Evolutionary conservation across 2,329 filamentous ascomycete species (phyloP).

Genomic region (Ascochyta viciae-villosae): DNA sequence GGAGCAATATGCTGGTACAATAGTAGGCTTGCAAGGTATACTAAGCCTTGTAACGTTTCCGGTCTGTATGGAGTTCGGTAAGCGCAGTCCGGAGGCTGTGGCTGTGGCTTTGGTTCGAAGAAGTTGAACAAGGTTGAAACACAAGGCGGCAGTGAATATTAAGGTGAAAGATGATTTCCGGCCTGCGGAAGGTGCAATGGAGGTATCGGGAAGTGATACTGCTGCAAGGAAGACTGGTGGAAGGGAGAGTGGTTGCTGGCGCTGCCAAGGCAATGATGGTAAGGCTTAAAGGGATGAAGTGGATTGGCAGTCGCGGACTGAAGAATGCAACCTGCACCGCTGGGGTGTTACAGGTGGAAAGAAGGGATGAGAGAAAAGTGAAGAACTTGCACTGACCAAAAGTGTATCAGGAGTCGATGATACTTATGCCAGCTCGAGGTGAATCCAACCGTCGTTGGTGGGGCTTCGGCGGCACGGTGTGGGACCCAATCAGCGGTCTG

Average conservation of each 20-base stretch:
- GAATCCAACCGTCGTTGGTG: constrained; percentile 34
- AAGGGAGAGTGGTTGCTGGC: constrained; percentile 34
- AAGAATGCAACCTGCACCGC: constrained; percentile 38
- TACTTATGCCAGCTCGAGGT: constrained; percentile 42
- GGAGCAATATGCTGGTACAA: constrained; percentile 28
- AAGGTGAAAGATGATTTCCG: constrained; percentile 37
- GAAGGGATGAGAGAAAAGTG: constrained; percentile 33
- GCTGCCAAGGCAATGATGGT: constrained; percentile 33
- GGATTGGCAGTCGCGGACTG: constrained; percentile 26
- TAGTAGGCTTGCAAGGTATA: constrained; percentile 23
- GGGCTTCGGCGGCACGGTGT: constrained; percentile 32
- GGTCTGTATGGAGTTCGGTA: constrained; percentile 42
- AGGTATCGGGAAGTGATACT: constrained; percentile 19
- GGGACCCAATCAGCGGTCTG: constrained; percentile 39
- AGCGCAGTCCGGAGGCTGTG: constrained; percentile 45
- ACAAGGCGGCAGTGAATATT: constrained; percentile 36
- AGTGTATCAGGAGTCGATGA: constrained; percentile 31
- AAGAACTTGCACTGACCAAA: constrained; percentile 42
- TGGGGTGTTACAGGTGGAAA: constrained; percentile 35
- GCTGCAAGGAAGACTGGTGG: constrained; percentile 30
- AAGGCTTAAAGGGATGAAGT: constrained; percentile 27
- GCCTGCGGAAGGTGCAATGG: constrained; percentile 39
- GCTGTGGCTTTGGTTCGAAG: constrained; percentile 36
- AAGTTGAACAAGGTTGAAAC: constrained; percentile 38
- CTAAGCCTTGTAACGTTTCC: constrained; percentile 44